Evolutionary conservation across 768 basidiomycete species (phyloP).

Genomic region (Clitopilus hobsonii): DNA sequence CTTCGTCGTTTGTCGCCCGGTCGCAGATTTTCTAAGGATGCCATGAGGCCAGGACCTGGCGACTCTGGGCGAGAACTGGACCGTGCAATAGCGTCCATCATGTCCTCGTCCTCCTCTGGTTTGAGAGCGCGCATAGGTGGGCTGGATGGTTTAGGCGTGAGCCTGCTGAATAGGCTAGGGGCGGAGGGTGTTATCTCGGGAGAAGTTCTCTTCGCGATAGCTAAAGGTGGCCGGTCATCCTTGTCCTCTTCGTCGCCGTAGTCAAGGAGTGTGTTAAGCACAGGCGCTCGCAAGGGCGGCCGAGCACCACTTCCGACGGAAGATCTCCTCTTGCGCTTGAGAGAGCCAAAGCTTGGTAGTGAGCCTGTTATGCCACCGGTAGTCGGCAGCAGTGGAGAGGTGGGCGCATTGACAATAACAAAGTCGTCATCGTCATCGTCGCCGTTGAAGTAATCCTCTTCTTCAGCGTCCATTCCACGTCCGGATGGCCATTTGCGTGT

Average conservation of each 20-base stretch:
- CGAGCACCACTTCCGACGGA: constrained; percentile 37
- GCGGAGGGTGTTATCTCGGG: constrained; percentile 29
- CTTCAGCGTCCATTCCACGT: constrained; percentile 62
- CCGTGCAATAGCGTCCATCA: constrained; percentile 52
- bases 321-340: constrained; percentile 59
- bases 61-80: constrained; percentile 33
- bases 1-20: constrained; percentile 69
- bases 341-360: constrained; percentile 22
- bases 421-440: constrained; percentile 69
- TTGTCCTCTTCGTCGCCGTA: constrained; percentile 71
- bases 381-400: constrained; percentile 29
- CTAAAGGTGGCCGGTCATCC: constrained; percentile 5
- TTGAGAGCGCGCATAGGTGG: constrained; percentile 28
- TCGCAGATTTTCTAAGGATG: constrained; percentile 39
- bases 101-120: constrained; percentile 54
- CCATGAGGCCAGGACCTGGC: constrained; percentile 27
- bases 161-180: constrained; percentile 33
- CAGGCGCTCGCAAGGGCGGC: constrained; percentile 46
- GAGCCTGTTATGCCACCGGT: constrained; percentile 24
- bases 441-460: constrained; percentile 91
- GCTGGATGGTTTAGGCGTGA: too few relatives aligned
- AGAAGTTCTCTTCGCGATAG: constrained; percentile 12
- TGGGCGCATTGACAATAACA: constrained; percentile 24
- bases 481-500: constrained; percentile 42
- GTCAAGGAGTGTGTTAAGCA: constrained; percentile 63